These are phyloP conservation scores for Agaricus bisporus DNA, from an alignment of 768 basidiomycete species.

Conservation along the genomic window DNA sequence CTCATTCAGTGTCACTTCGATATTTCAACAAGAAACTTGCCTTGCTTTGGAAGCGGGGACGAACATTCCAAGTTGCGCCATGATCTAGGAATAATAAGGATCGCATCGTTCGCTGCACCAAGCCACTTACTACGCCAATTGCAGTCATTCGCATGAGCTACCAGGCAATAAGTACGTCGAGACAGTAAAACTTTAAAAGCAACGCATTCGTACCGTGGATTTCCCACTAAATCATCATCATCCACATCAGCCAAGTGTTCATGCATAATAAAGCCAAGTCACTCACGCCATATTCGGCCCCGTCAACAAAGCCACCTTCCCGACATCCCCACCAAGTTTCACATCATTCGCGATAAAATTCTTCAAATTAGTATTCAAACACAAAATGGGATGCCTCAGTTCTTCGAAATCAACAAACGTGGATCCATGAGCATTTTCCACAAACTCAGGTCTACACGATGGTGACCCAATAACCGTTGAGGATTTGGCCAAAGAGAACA, in stretches of 20 bases:
- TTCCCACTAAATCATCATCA: slow-evolving; percentile 23
- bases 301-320: slow-evolving; percentile 80
- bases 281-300: slow-evolving; percentile 87
- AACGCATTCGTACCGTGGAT: slow-evolving; percentile 25
- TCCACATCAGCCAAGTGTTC: neutral
- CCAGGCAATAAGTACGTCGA: neutral
- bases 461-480: slow-evolving; percentile 91
- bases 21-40: slow-evolving; percentile 29
- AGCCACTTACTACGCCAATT: slow-evolving; percentile 65
- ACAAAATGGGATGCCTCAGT: slow-evolving; percentile 84
- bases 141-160: slow-evolving; percentile 95
- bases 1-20: slow-evolving; percentile 4
- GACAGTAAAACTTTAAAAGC: neutral
- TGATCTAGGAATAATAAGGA: slow-evolving; percentile 41
- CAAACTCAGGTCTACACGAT: slow-evolving; percentile 84
- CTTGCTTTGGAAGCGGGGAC: slow-evolving; percentile 82
- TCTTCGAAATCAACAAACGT: slow-evolving; percentile 87
- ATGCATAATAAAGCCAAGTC: neutral
- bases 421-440: slow-evolving; percentile 54
- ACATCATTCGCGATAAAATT: slow-evolving; percentile 94
- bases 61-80: slow-evolving; percentile 95
- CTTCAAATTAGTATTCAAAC: slow-evolving; percentile 51
- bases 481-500: slow-evolving; percentile 86
- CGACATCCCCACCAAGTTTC: slow-evolving; percentile 68
- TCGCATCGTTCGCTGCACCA: too few relatives aligned